A percentile compares a stretch with the other conserved stretches of the same genome.
phyloP scores from a whole-genome alignment of 495 filamentous ascomycete species.

The Talaromyces proteolyticus region DNA sequence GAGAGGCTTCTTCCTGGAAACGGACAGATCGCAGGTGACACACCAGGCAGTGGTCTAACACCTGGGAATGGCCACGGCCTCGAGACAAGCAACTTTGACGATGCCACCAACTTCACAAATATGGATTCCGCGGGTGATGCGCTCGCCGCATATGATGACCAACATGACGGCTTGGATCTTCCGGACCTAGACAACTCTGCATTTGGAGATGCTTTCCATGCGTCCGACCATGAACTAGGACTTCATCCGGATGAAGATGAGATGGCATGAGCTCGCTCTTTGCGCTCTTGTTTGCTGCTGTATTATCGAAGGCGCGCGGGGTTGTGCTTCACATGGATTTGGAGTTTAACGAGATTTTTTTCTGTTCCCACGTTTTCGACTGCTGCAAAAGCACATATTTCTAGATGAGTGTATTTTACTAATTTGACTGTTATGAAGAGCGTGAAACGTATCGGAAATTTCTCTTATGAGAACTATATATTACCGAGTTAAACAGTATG shows the following conservation, averaged over 20 bases:
- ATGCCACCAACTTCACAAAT: slow-evolving; percentile 41
- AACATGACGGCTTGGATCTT: slow-evolving; percentile 42
- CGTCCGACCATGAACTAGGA: slow-evolving; percentile 45
- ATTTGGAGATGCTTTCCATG: slow-evolving; percentile 59
- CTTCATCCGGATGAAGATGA: slow-evolving; percentile 39
- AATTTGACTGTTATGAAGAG: not conserved
- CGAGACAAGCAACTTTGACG: slow-evolving; percentile 41
- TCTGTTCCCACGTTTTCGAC: too few relatives aligned
- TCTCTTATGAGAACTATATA: too few relatives aligned
- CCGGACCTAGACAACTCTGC: slow-evolving; percentile 53
- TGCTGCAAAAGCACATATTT: not conserved
- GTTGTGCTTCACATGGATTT: not conserved
- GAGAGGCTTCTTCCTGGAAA: slow-evolving; percentile 5
- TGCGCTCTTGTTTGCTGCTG: not conserved
- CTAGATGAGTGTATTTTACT: not conserved
- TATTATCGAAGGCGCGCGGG: not conserved
- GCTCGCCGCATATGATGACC: slow-evolving; percentile 52
- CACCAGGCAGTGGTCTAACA: slow-evolving; percentile 22
- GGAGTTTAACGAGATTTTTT: not conserved
- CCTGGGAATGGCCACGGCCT: slow-evolving; percentile 23
- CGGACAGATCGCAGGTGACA: slow-evolving; percentile 14
- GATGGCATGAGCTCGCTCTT: slow-evolving; percentile 19
- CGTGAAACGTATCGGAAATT: too few relatives aligned
- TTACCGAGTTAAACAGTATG: too few relatives aligned
- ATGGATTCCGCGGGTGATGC: slow-evolving; percentile 59